Base-by-base conservation (phyloP, 2,329 filamentous ascomycete species). In the Tetracladium maxilliforme region DNA sequence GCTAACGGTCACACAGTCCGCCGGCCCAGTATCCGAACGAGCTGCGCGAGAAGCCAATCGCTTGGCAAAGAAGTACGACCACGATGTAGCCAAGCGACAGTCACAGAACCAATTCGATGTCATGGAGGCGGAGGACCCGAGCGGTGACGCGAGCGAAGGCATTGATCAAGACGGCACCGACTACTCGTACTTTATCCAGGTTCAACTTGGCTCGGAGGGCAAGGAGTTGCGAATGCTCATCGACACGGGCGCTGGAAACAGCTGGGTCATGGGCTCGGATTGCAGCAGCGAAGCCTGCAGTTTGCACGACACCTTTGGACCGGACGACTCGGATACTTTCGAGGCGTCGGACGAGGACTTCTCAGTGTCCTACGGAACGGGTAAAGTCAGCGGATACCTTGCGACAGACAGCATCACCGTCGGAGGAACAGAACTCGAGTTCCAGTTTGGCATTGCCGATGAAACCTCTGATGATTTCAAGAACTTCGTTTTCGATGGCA, bases 401-500 rank as follows among this genome's bases (percentile, higher is more conserved):
- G 74, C 64, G 6, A 63, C 58, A 7, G 84, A 93, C 40, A 71
- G 56, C 0, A 43, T 90, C 13, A 57, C 60, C 4, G 52, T 92
- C 34, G 78, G 72, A 3, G 70, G 68, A 10, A 56, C 86, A 33
- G 64, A 59, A 21, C 43, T 82, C 10, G 47, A 61, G 3, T 61
- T 83, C 38, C 57, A 67, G 4, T 80, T 93, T 40, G 84, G 84
- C 5, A 51, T 86, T 30, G 81, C 78, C 13, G 66, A 64, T 17
- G 63, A 63, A 14, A 79, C 79, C 3, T 83, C 80, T 2, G 51
- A 69, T 25, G 73, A 90, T 34, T 92, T 93, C 46, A 51, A 57
- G 15, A 64, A 66, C 26, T 92, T 87, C 39, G 77, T 81, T 2
- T 84, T 92, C 48, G 84, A 93, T 45, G 84, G 84, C 14, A 92